Conservation (phyloP, 1,284 basidiomycete genomes). For the Malassezia equina region DNA sequence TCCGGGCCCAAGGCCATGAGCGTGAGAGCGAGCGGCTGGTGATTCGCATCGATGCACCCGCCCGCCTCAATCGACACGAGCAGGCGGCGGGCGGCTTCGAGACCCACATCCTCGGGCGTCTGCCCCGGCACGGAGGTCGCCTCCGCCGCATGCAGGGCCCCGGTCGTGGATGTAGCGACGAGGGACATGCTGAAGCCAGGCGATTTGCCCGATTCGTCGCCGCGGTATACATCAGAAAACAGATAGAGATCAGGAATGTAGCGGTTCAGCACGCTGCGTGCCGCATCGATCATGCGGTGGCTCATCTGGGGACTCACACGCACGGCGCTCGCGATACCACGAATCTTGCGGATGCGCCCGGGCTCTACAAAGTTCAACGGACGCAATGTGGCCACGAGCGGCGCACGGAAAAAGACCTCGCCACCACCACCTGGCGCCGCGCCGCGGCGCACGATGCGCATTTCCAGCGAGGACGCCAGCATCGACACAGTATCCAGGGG, state of each 20-base stretch:
- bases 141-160: slow-evolving; percentile 77
- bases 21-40: slow-evolving; percentile 76
- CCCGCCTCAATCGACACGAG: slow-evolving; percentile 68
- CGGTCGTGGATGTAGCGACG: slow-evolving; percentile 82
- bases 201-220: slow-evolving; percentile 90
- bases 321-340: slow-evolving; percentile 66
- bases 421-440: slow-evolving; percentile 85
- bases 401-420: slow-evolving; percentile 84
- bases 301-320: slow-evolving; percentile 95
- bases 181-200: slow-evolving; percentile 89
- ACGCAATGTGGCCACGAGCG: slow-evolving; percentile 76
- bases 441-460: slow-evolving; percentile 81
- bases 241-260: slow-evolving; percentile 97
- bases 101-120: slow-evolving; percentile 79
- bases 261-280: slow-evolving; percentile 79
- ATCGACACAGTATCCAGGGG: slow-evolving; percentile 19
- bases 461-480: slow-evolving; percentile 38
- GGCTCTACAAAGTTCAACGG: slow-evolving; percentile 73
- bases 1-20: slow-evolving; percentile 92
- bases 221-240: slow-evolving; percentile 96
- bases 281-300: slow-evolving; percentile 90
- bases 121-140: slow-evolving; percentile 51
- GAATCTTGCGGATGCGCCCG: slow-evolving; percentile 83
- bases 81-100: slow-evolving; percentile 66
- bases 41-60: slow-evolving; percentile 80